Percentiles rank a stretch among this genome's conserved stretches.
Evolutionary conservation across 2,329 filamentous ascomycete species (phyloP).

Genomic region (Fusarium sp.): DNA sequence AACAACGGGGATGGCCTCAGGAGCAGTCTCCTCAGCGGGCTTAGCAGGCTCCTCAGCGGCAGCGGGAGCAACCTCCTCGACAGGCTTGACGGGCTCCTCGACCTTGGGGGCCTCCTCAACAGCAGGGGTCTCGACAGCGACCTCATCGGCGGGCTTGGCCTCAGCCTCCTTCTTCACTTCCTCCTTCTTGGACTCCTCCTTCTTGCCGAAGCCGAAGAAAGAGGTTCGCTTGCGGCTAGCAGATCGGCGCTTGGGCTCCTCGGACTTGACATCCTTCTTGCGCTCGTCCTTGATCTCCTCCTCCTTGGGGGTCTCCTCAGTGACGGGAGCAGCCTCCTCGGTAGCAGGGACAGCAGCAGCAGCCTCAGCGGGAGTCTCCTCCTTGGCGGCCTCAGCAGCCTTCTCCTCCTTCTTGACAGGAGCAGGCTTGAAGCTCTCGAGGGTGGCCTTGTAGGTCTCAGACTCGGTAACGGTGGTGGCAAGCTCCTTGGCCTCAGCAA

Average conservation of each 20-base stretch:
- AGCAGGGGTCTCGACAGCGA: slow-evolving; percentile 48
- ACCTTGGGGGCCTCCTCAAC: slow-evolving; percentile 57
- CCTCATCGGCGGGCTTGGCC: slow-evolving; percentile 52
- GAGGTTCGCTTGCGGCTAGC: slow-evolving; percentile 74
- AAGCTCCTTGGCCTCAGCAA: slow-evolving; percentile 85
- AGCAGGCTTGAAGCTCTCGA: slow-evolving; percentile 74
- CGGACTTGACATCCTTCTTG: slow-evolving; percentile 62
- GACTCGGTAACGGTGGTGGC: slow-evolving; percentile 78
- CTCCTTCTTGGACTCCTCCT: slow-evolving; percentile 59
- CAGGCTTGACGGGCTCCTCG: slow-evolving; percentile 65
- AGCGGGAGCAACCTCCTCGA: slow-evolving; percentile 52
- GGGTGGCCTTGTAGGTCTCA: slow-evolving; percentile 88
- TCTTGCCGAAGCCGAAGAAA: slow-evolving; percentile 72
- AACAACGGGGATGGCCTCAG: slow-evolving; percentile 49
- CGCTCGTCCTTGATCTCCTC: slow-evolving; percentile 53
- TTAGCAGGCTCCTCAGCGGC: slow-evolving; percentile 51
- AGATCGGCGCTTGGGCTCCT: slow-evolving; percentile 72
- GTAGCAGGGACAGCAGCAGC: slow-evolving; percentile 48
- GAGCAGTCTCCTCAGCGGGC: slow-evolving; percentile 53
- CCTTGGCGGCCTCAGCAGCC: slow-evolving; percentile 51
- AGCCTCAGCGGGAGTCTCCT: slow-evolving; percentile 46
- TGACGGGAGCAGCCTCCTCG: slow-evolving; percentile 36
- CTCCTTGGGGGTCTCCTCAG: slow-evolving; percentile 52
- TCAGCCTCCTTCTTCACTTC: slow-evolving; percentile 62
- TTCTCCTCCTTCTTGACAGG: slow-evolving; percentile 58